Evolutionary conservation across 2,329 filamentous ascomycete species (phyloP), one percentile per base, ranked within the genome.

Genomic region (Phaeophleospora eucalypticola): DNA sequence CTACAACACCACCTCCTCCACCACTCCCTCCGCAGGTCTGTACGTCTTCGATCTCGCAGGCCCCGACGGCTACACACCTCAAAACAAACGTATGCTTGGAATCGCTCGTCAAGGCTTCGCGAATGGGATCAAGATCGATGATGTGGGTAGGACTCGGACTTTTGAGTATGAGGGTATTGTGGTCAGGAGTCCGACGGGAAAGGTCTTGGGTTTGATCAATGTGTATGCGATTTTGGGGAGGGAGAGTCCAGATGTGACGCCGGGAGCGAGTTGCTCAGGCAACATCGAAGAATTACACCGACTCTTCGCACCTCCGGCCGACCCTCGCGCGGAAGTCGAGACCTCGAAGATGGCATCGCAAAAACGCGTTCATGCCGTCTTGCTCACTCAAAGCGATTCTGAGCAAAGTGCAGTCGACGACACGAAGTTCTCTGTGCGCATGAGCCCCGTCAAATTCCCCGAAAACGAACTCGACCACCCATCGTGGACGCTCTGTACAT

Each of bases 91-190:
- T 4, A 15, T 38, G 10, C 17, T 38, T 7, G 17, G 36, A 4
- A 38, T 38, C 14, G 36, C 36, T 4, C 36, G 36, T 17, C 36
- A 38, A 17, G 36, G 36, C 6, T 38, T 38, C 17, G 36, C 19
- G n/a, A 38, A 38, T 38, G 36, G 36, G 9, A 38, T 38, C 17
- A 38, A 38, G 36, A 38, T 38, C 7, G 36, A 38, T 20, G 36
- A 38, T 19, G 16, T 4, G 6, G 36, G 36, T 9, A 4, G 36
- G 6, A 38, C 19, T 19, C 19, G 36, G 36, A 19, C 9, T 17
- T 17, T 9, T 7, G 36, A 38, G 36, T 38, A 38, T 14, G 36
- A 38, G 14, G 36, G 36, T 7, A 19, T 38, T 10, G 36, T 39
- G 17, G 37, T 39, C 4, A 20, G 37, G 18, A 39, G 37, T 24